A percentile compares a stretch with the other conserved stretches of the same genome.
Evolutionary conservation across 2,329 filamentous ascomycete species (phyloP).

Genomic region (Akanthomyces dipterigenus): DNA sequence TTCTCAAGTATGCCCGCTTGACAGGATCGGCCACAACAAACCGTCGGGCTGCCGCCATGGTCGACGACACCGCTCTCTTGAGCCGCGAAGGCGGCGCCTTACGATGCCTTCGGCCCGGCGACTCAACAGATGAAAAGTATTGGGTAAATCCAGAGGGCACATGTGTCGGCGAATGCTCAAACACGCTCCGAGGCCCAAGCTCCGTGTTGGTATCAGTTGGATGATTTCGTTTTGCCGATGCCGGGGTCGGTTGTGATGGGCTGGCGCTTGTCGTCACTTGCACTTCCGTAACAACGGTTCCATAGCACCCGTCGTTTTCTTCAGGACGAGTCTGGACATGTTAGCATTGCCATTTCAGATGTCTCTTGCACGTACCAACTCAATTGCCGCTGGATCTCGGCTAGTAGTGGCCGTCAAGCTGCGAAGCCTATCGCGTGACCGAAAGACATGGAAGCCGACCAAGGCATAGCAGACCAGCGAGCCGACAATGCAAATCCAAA

Average conservation of each 20-base stretch:
- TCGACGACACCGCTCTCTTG: constrained; percentile 23
- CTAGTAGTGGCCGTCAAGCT: constrained; percentile 40
- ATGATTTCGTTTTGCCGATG: neutral
- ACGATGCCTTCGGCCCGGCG: constrained; percentile 12
- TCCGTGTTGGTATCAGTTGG: neutral
- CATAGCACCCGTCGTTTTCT: constrained; percentile 34
- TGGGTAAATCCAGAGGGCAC: constrained; percentile 19
- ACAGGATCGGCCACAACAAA: constrained; percentile 43
- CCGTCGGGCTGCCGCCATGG: constrained; percentile 18
- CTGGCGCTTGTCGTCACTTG: constrained; percentile 19
- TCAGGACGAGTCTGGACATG: neutral
- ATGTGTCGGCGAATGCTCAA: constrained; percentile 13
- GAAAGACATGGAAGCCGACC: constrained; percentile 55
- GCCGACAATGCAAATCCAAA: constrained; percentile 52
- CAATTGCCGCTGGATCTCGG: constrained; percentile 21
- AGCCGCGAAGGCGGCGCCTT: constrained; percentile 14
- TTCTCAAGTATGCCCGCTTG: constrained; percentile 54
- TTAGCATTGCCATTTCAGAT: neutral
- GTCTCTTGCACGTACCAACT: constrained; percentile 25
- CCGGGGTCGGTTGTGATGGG: neutral
- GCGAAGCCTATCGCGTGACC: constrained; percentile 46
- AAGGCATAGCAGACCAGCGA: constrained; percentile 49
- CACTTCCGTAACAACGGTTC: constrained; percentile 47
- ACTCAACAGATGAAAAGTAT: constrained; percentile 29
- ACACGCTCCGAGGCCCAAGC: neutral